A percentile compares a stretch with the other conserved stretches of the same genome.
These are phyloP conservation scores for Aspergillus haitiensis DNA, from an alignment of 495 filamentous ascomycete species.

Conservation along the genomic window DNA sequence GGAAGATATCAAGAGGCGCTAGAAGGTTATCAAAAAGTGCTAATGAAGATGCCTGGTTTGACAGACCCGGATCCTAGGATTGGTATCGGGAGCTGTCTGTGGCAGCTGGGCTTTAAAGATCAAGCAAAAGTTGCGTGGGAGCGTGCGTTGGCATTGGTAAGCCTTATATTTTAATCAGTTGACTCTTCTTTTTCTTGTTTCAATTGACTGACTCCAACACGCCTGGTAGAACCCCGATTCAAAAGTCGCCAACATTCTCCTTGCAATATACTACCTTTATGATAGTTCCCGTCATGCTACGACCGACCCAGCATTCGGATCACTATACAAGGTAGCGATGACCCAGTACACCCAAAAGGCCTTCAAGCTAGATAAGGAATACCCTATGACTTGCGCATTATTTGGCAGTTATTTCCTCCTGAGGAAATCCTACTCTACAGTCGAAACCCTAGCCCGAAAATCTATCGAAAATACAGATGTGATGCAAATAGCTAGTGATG, in stretches of 20 bases:
- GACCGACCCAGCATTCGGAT: conserved; percentile 74
- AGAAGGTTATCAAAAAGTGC: conserved; percentile 79
- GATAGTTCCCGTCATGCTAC: conserved; percentile 74
- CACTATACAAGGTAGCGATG: conserved; percentile 89
- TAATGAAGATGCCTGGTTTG: conserved; percentile 79
- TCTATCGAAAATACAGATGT: conserved; percentile 95
- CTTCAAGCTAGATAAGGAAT: conserved; percentile 92
- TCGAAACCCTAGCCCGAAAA: conserved; percentile 84
- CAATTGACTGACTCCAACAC: conserved; percentile 3
- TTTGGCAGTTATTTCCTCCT: conserved; percentile 88
- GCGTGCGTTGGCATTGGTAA: conserved; percentile 71
- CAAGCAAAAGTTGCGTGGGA: conserved; percentile 90
- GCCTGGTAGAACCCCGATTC: conserved; percentile 69
- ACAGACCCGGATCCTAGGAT: conserved; percentile 95
- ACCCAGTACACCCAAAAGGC: conserved; percentile 88
- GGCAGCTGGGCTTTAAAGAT: conserved; percentile 91
- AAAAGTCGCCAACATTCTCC: conserved; percentile 85
- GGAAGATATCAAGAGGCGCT: conserved; percentile 81
- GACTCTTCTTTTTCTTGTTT: neutral
- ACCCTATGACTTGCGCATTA: conserved; percentile 83
- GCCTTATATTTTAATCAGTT: conserved; percentile 5
- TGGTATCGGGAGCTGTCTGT: conserved; percentile 92
- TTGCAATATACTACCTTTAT: conserved; percentile 85
- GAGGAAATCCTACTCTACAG: conserved; percentile 69
- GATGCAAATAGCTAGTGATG: conserved; percentile 91